Evolutionary conservation across 306 rosid species (phyloP).

Genomic region (Rosa persica): DNA sequence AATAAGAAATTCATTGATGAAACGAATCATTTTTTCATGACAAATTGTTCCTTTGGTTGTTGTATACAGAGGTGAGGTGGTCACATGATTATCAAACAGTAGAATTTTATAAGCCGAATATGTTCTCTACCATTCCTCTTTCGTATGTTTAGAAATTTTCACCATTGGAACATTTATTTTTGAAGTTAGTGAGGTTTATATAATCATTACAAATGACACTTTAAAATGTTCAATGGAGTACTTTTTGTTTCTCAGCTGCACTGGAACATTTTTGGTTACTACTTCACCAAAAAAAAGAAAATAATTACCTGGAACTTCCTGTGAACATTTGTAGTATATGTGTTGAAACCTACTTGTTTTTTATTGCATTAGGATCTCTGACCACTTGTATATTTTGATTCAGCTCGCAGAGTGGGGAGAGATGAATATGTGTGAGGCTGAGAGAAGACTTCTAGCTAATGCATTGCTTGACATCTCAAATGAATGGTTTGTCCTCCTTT

Average conservation of each 20-base stretch:
- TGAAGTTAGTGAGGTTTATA: constrained; percentile 8
- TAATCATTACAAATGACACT: background rate
- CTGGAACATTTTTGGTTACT: background rate
- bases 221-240: constrained; percentile 16
- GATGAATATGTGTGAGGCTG: constrained; percentile 98
- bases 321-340: constrained; percentile 1
- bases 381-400: constrained; percentile 2
- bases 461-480: constrained; percentile 92
- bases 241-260: background rate
- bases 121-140: background rate
- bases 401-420: constrained; percentile 97
- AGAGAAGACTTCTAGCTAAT: constrained; percentile 91
- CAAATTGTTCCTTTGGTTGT: background rate
- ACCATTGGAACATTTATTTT: constrained; percentile 4
- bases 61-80: background rate
- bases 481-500: constrained; percentile 91
- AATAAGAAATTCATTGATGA: background rate
- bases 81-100: background rate
- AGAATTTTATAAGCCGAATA: background rate
- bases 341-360: background rate
- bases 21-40: background rate
- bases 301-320: background rate
- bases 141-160: background rate
- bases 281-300: background rate
- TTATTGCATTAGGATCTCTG: background rate